These are phyloP conservation scores for Eimeria acervulina DNA, from an alignment of 169 alveolate genomes.

Conservation along the genomic window DNA sequence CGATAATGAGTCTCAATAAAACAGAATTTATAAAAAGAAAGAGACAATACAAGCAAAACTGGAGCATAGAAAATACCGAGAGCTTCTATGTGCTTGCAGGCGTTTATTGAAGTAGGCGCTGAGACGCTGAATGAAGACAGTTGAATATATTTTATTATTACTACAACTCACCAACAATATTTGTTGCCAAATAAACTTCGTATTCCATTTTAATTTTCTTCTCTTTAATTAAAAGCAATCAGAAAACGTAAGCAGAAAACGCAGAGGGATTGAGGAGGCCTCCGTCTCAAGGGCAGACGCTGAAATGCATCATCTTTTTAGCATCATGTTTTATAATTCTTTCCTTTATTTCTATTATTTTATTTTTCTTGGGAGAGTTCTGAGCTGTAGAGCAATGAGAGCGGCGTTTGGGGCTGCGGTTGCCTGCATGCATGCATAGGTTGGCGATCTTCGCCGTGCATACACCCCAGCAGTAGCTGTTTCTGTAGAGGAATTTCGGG, in stretches of 20 bases:
- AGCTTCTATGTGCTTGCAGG: background rate
- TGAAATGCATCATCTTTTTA: too few relatives aligned
- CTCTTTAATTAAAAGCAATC: background rate
- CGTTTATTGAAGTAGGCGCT: background rate
- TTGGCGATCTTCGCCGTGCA: too few relatives aligned
- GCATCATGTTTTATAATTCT: too few relatives aligned
- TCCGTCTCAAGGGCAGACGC: background rate
- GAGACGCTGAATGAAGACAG: background rate
- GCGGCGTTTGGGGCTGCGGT: too few relatives aligned
- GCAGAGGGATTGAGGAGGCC: background rate
- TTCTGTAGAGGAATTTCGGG: too few relatives aligned
- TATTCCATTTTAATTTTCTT: conserved; percentile 11
- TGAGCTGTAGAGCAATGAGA: too few relatives aligned
- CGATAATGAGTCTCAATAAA: background rate
- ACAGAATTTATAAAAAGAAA: background rate
- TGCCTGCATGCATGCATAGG: too few relatives aligned
- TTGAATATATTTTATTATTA: too few relatives aligned
- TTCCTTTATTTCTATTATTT: too few relatives aligned
- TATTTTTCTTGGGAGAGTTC: too few relatives aligned
- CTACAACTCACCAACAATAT: conserved; percentile 22
- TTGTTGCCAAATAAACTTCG: conserved; percentile 49
- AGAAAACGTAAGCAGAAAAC: background rate
- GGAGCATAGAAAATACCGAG: background rate
- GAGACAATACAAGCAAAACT: background rate
- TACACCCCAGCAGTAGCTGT: too few relatives aligned